Evolutionary conservation across 768 basidiomycete genomes (phyloP).

Genomic region (Scleroderma bovista): DNA sequence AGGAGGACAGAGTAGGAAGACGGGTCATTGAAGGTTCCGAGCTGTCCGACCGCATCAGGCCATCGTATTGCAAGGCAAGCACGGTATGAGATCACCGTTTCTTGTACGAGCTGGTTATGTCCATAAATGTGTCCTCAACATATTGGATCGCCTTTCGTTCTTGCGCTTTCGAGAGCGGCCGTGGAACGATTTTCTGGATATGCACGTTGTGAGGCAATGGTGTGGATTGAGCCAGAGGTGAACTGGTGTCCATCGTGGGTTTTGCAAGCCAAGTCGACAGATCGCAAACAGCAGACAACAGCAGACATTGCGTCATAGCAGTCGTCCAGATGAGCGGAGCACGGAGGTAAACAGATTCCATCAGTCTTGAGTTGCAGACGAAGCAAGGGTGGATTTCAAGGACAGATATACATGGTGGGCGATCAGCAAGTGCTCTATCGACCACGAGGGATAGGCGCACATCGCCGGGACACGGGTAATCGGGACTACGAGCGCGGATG

Average conservation of each 20-base stretch:
- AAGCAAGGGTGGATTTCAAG: too few species aligned
- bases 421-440: too few species aligned
- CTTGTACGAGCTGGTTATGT: slow-evolving; percentile 64
- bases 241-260: not conserved
- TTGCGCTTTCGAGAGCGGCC: slow-evolving; percentile 46
- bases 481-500: too few species aligned
- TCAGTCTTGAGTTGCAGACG: too few species aligned
- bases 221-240: not conserved
- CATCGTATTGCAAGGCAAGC: not conserved
- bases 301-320: too few species aligned
- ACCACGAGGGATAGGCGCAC: too few species aligned
- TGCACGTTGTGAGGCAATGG: not conserved
- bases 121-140: slow-evolving; percentile 60
- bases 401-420: too few species aligned
- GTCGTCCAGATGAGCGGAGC: too few species aligned
- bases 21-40: slow-evolving; percentile 37
- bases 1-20: slow-evolving; percentile 52
- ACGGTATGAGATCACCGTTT: slow-evolving; percentile 53
- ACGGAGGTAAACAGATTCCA: too few species aligned
- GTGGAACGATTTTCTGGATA: not conserved
- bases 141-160: slow-evolving; percentile 61
- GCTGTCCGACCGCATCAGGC: slow-evolving; percentile 4
- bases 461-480: too few species aligned
- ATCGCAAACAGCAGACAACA: too few species aligned
- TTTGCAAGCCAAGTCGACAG: too few species aligned